Conservation (phyloP, 176 grass and related monocot species). For the Triticum turgidum region DNA sequence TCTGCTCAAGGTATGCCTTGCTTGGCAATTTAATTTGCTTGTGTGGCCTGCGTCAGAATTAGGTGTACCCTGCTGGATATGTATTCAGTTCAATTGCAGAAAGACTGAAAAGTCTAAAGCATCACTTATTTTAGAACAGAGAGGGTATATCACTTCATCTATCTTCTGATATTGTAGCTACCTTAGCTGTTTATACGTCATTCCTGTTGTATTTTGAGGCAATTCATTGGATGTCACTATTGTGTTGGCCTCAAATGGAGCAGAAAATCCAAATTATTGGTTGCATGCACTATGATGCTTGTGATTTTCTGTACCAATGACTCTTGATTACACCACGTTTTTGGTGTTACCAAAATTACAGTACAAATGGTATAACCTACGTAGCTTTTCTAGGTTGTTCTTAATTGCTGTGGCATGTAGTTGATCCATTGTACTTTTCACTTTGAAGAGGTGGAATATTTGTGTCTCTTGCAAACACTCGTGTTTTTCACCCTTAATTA, state of each 20-base stretch:
- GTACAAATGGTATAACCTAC: not conserved
- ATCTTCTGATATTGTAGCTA: slow-evolving; percentile 8
- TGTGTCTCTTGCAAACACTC: not conserved
- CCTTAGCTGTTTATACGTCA: not conserved
- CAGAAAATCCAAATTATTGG: not conserved
- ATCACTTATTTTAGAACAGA: slow-evolving; percentile 19
- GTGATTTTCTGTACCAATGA: not conserved
- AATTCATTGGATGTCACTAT: slow-evolving; percentile 1
- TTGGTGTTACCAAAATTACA: not conserved
- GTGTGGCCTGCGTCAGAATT: slow-evolving; percentile 24
- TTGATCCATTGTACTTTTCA: not conserved
- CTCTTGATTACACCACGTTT: not conserved
- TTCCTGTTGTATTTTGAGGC: not conserved
- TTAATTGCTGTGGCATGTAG: slow-evolving; percentile 7
- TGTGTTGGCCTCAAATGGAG: not conserved
- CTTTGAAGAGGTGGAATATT: not conserved
- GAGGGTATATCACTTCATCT: not conserved
- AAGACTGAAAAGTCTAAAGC: slow-evolving; percentile 23
- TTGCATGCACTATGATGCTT: not conserved
- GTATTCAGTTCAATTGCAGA: slow-evolving; percentile 17
- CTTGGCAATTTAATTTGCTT: slow-evolving; percentile 48
- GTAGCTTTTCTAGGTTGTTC: not conserved
- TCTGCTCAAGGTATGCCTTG: slow-evolving; percentile 78
- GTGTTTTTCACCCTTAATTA: not conserved
- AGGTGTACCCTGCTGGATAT: slow-evolving; percentile 38